Evolutionary conservation across 164 flowering plant species (phyloP).

Genomic region (Tetracentron sinense): DNA sequence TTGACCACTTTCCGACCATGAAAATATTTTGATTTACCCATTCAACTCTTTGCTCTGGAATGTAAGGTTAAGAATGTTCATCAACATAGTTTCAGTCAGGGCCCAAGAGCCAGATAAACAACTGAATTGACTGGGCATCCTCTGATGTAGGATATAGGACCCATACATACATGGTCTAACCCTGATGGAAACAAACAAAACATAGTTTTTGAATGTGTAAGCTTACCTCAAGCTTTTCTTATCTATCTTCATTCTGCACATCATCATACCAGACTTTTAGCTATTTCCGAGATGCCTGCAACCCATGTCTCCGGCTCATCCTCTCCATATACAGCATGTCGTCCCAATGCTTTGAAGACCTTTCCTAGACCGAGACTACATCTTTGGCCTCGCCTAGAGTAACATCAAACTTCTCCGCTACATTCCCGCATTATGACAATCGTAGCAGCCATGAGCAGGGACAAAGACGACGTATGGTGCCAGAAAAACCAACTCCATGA

Average conservation of each 20-base stretch:
- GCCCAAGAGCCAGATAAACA: neutral
- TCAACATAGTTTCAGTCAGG: neutral
- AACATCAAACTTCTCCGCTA: too few relatives aligned
- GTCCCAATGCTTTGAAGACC: too few relatives aligned
- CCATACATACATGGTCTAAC: neutral
- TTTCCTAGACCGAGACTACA: too few relatives aligned
- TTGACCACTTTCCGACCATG: too few relatives aligned
- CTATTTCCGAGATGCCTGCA: constrained; percentile 45
- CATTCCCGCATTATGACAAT: too few relatives aligned
- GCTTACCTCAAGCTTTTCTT: constrained; percentile 80
- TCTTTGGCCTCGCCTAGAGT: too few relatives aligned
- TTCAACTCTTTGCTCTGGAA: neutral
- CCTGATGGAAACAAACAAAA: neutral
- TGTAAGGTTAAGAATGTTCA: neutral
- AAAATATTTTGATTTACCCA: neutral
- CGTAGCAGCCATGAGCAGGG: too few relatives aligned
- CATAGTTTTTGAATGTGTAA: neutral
- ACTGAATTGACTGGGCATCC: neutral
- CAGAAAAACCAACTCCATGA: too few relatives aligned
- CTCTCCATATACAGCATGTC: too few relatives aligned
- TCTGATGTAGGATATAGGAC: neutral
- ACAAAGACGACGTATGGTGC: too few relatives aligned
- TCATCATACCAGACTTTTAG: constrained; percentile 75
- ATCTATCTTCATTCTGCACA: constrained; percentile 62
- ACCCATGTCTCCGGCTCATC: too few relatives aligned